Percentiles rank a stretch among this genome's conserved stretches.
Conservation (phyloP, 495 filamentous ascomycete species). For the Lasiosphaeria miniovina region DNA sequence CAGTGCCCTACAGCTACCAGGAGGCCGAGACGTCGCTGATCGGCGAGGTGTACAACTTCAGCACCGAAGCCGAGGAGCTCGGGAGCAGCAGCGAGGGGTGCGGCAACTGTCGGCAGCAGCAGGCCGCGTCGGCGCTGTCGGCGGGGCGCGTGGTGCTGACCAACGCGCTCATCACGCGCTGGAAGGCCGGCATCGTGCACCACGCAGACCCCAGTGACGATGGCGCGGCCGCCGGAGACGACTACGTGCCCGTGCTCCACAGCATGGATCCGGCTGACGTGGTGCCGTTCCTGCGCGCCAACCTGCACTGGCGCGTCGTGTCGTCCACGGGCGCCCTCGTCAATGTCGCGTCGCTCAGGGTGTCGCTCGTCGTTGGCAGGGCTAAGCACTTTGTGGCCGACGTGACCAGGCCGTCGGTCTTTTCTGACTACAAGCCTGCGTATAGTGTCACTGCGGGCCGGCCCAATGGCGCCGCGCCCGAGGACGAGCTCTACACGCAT, state of each 20-base stretch:
- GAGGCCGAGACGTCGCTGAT: conserved; percentile 2
- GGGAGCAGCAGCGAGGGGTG: background rate
- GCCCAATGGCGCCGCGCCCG: conserved; percentile 3
- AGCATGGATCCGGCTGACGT: conserved; percentile 7
- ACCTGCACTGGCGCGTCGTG: conserved; percentile 7
- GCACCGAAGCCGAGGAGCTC: conserved; percentile 1
- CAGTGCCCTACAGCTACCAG: conserved; percentile 3
- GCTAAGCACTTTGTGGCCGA: conserved; percentile 7
- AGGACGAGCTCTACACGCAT: conserved; percentile 8
- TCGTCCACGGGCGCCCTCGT: background rate
- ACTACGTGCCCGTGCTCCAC: background rate
- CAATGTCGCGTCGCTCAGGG: background rate
- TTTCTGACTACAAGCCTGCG: conserved; percentile 8
- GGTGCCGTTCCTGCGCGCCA: conserved; percentile 4
- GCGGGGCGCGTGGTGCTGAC: conserved; percentile 3
- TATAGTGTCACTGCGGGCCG: conserved; percentile 1
- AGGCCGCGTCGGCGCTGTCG: conserved; percentile 9
- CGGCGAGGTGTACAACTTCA: conserved; percentile 8
- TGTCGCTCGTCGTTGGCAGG: conserved; percentile 6
- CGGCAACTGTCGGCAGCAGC: background rate
- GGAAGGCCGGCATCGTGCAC: conserved; percentile 8
- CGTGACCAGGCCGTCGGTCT: conserved; percentile 1
- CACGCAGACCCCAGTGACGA: background rate
- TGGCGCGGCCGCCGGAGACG: background rate
- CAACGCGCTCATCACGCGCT: conserved; percentile 13